Evolutionary conservation across 768 basidiomycete genomes (phyloP).

Genomic region (Lactarius psammicola): DNA sequence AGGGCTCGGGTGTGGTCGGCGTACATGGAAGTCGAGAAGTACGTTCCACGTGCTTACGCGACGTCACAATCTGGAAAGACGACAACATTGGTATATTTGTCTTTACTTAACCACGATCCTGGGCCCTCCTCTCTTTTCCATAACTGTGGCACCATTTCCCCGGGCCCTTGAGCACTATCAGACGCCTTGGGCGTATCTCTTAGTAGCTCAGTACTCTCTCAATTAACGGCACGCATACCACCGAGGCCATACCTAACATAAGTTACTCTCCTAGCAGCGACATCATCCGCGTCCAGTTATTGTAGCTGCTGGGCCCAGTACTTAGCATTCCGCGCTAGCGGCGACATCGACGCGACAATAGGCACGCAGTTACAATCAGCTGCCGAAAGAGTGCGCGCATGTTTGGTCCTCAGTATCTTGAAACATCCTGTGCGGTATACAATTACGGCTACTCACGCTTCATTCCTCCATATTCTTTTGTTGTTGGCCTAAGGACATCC

Average conservation of each 20-base stretch:
- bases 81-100: too few relatives aligned
- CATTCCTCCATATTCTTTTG: conserved; percentile 23
- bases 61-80: conserved; percentile 3
- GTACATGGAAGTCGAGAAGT: conserved; percentile 8
- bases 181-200: too few relatives aligned
- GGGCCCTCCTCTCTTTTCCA: too few relatives aligned
- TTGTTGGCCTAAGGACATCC: conserved; percentile 15
- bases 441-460: conserved; percentile 7
- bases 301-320: conserved; percentile 6
- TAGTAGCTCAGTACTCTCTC: conserved; percentile 3
- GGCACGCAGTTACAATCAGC: conserved; percentile 11
- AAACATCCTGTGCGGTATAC: background rate
- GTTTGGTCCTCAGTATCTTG: conserved; percentile 11
- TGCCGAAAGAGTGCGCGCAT: background rate
- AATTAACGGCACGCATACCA: conserved; percentile 1
- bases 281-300: conserved; percentile 13
- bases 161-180: too few relatives aligned
- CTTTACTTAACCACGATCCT: too few relatives aligned
- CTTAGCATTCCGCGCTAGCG: conserved; percentile 15
- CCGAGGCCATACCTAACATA: background rate
- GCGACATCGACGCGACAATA: conserved; percentile 13
- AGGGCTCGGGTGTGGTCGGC: conserved; percentile 13
- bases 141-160: too few relatives aligned
- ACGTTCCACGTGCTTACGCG: conserved; percentile 1
- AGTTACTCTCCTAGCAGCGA: background rate